Evolutionary conservation across 805 yeast genomes (phyloP), one percentile per base, ranked within the genome.

Genomic region (Citeromyces matritensis): DNA sequence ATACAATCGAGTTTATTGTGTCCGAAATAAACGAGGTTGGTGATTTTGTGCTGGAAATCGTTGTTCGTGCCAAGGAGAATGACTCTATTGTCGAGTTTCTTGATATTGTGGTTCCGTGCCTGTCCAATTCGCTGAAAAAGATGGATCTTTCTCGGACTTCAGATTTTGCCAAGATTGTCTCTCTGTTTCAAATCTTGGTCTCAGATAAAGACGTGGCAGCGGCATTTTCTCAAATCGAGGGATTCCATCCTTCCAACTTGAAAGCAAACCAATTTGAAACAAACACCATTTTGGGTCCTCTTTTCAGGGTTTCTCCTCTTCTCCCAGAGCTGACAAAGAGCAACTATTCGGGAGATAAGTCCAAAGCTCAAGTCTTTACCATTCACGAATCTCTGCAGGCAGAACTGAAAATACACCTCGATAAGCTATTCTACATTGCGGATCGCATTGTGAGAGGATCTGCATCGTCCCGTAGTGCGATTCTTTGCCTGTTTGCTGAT

Each of bases 391-490:
- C 85, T 0, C 47, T 77, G 15, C 81, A 75, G 42, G 55, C 69
- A 6, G 86, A 81, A 42, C 77, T 71, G 43, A 63, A 60, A 31
- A 65, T 69, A 27, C 49, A 74, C 2, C 35, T 75, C 24, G 75
- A 74, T 35, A 60, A 82, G 34, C 58, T 85, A 26, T 84, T 82
- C 45, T 64, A 58, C 39, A 70, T 91, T 26, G 53, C 75, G 32
- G 80, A 86, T 47, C 74, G 69, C 43, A 63, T 91, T 29, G 68
- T 91, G 9, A 64, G 97, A 38, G 82, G 84, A 0, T 73, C 84
- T 4, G 55, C 66, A 1, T 55, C 58, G 9, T 67, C 94, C 1
- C 67, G 97, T 38, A 57, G 58, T 24, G 73, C 58, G 26, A 45
- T 86, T 31, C 54, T 91, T 41, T 54, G 62, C 30, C 85, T 76